phyloP scores from a whole-genome alignment of 768 basidiomycete genomes.

The Naganishia friedmannii region DNA sequence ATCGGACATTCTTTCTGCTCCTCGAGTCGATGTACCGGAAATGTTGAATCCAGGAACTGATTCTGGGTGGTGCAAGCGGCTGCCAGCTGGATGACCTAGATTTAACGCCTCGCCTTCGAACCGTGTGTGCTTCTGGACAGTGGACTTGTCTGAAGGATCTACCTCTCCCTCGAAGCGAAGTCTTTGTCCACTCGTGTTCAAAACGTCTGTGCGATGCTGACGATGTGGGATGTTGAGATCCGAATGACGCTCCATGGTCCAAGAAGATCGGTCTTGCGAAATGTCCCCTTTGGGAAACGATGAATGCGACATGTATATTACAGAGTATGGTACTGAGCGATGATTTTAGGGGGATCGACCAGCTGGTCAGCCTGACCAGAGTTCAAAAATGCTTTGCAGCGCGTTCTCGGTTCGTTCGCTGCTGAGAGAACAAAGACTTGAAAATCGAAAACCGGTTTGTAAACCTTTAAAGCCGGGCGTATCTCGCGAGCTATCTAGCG shows the following conservation, averaged over 20 bases:
- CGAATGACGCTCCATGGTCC: background rate
- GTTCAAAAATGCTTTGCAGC: background rate
- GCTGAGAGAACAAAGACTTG: background rate
- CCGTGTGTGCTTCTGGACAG: background rate
- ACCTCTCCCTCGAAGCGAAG: background rate
- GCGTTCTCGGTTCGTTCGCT: background rate
- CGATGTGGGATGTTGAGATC: background rate
- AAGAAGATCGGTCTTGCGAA: background rate
- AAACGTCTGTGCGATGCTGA: background rate
- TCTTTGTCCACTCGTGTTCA: background rate
- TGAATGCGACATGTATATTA: conserved; percentile 6
- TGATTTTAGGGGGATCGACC: too few relatives aligned
- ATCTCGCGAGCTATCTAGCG: too few relatives aligned
- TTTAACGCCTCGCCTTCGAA: background rate
- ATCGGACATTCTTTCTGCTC: background rate
- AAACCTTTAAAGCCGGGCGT: background rate
- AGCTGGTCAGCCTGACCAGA: background rate
- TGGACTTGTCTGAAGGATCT: background rate
- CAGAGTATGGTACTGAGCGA: background rate
- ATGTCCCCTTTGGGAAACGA: background rate
- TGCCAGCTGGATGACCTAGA: background rate
- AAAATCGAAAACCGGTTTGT: background rate
- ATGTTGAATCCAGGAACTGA: background rate
- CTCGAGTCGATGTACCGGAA: background rate
- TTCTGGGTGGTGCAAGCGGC: background rate